Conservation (phyloP, 441 rosid species). For the Syzygium syzygioides region DNA sequence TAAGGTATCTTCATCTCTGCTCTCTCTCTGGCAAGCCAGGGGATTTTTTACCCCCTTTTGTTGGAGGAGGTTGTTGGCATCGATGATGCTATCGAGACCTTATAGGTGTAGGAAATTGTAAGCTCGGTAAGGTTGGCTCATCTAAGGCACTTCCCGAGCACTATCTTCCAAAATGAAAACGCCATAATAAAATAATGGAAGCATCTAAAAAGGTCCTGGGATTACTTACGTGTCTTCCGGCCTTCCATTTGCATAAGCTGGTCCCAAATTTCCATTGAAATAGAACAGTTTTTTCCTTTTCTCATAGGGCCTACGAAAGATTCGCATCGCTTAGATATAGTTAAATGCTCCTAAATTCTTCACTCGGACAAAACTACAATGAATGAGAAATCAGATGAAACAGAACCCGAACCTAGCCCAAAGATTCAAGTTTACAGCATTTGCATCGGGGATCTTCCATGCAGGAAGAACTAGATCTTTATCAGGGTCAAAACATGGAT, state of each 20-base stretch:
- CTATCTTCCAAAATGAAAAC: background rate
- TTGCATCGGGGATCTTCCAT: constrained; percentile 80
- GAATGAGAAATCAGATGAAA: background rate
- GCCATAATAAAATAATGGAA: background rate
- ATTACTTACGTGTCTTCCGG: constrained; percentile 79
- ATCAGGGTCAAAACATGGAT: constrained; percentile 88
- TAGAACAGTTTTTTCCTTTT: constrained; percentile 71
- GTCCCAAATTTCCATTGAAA: constrained; percentile 98
- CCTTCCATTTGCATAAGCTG: constrained; percentile 72
- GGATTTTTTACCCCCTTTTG: background rate
- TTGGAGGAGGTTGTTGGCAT: background rate
- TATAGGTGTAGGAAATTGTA: background rate
- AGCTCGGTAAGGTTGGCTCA: background rate
- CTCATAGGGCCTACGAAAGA: constrained; percentile 55
- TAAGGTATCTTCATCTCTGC: background rate
- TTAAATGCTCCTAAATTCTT: background rate
- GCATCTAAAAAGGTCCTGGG: background rate
- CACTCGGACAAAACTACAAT: background rate
- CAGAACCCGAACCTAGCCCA: constrained; percentile 50
- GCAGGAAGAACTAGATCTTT: constrained; percentile 98
- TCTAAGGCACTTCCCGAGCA: background rate
- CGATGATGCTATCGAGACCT: background rate
- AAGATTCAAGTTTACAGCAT: constrained; percentile 44
- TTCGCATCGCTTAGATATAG: background rate
- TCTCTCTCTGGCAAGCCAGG: background rate